These are phyloP conservation scores for Trichoderma parareesei DNA, from an alignment of 495 filamentous ascomycete species.

Conservation along the genomic window DNA sequence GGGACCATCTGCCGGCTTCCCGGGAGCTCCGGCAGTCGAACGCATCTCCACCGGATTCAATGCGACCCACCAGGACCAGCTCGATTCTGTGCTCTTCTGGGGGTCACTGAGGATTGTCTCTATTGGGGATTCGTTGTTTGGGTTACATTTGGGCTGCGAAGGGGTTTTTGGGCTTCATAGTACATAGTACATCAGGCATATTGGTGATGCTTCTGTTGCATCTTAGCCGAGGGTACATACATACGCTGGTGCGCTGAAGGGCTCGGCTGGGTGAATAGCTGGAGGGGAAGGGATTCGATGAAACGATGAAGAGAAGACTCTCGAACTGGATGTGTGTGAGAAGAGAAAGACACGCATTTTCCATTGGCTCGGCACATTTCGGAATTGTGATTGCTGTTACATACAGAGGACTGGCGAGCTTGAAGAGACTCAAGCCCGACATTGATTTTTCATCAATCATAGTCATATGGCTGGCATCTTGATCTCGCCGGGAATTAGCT, in stretches of 20 bases:
- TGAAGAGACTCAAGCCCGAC: background rate
- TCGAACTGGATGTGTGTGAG: background rate
- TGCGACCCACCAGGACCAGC: background rate
- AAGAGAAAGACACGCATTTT: background rate
- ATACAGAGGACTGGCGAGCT: background rate
- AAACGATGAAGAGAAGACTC: background rate
- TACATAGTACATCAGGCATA: no score
- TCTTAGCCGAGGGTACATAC: background rate
- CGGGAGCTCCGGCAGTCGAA: background rate
- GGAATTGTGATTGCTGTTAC: background rate
- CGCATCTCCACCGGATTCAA: background rate
- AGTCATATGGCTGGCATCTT: no score
- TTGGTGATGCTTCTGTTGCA: no score
- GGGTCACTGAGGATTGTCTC: background rate
- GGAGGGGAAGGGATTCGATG: background rate
- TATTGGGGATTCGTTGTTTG: no score
- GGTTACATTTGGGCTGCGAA: background rate
- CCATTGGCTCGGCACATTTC: background rate
- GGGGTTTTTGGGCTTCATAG: background rate
- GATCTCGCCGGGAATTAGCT: no score
- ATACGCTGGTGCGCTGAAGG: background rate
- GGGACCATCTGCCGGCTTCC: conserved; percentile 4
- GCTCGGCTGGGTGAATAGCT: background rate
- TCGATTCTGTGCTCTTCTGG: background rate
- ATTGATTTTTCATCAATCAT: background rate